Evolutionary conservation across 257 asterid genomes (phyloP), one percentile per base, ranked within the genome.

Genomic region (Przewalskia tangutica): DNA sequence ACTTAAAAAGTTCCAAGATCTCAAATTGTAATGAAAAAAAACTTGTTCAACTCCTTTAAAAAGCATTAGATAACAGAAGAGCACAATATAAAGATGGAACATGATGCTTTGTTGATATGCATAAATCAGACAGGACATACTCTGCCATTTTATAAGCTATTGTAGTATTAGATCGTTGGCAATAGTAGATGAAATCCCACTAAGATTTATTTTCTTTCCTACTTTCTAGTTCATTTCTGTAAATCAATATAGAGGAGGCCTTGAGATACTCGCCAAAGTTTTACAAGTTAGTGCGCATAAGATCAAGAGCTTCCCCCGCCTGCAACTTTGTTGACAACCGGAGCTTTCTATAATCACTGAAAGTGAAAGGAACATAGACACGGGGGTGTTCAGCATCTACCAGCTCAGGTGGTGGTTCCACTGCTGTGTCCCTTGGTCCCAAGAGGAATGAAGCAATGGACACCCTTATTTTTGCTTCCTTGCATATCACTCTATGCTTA

Each of bases 401-500:
- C 40, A 87, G 38, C 82, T 85, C 87, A 0, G 81, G 55, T 62
- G 85, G 88, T 12, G 84, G 64, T 77, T 85, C 84, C 42, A 87
- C 84, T 46, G 70, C 27, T 4, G 38, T 44, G 10, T 85, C 84
- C 56, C 78, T 83, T 23, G 87, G 88, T 34, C 88, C 90, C 48
- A 87, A 56, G 77, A 87, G 77, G 65, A 85, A 81, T 3, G 86
- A 79, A 18, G 86, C 90, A 55, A 87, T 84, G 1, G 90, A 87
- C 8, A 85, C 27, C 17, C 88, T 50, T 10, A 40, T 44, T 17
- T 77, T 81, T 76, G 87, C 83, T 77, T 85, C 63, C 75, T 85
- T 83, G 85, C 88, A 85, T n/a, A 81, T 42, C 65, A 87, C 90
- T 53, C 86, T 78, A 16, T 87, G 90, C 85, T 77, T 85, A 44